Evolutionary conservation across 1,139 yeast species (phyloP), one percentile per base, ranked within the genome.

Genomic region (Saccharomyces hybrid): DNA sequence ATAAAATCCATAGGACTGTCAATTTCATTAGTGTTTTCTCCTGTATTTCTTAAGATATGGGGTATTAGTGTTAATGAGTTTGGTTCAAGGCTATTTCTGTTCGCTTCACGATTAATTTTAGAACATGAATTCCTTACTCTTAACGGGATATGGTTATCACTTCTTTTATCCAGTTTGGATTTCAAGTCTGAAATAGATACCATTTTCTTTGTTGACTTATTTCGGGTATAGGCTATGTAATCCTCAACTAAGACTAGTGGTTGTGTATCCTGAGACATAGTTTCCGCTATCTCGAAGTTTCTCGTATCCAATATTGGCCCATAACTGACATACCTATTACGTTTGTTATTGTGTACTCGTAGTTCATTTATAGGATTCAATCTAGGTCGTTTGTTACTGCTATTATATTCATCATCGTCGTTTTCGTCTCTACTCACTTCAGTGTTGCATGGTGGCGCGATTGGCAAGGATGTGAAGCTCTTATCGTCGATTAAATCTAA

Each of bases 171-270:
- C 54, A 66, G 53, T 52, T 62, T 64, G 19, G 56, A 56, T 55
- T 63, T 64, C 50, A 67, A 53, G 56, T 66, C 64, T 6, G 67
- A 63, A 9, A 67, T 56, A 8, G 70, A 66, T 11, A 67, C 61
- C 54, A 56, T 58, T 49, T 64, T 65, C 52, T 57, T 60, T n/a
- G 62, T 29, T n/a, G 48, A 51, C 9, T 54, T 47, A 34, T 38
- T 49, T 9, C 55, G 58, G n/a, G 48, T 53, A 19, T 51, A 51
- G 3, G 64, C 60, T 14, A 67, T 64, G 52, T 67, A 67, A 48
- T 67, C 71, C 50, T 67, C 71, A 1, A 67, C 63, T 48, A 67
- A 52, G 2, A 67, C 64, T 38, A 65, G 59, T 8, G 67, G 67
- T 34, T 59, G 64, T 26, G 31, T 47, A 8, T 57, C 56, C 3